phyloP scores from a whole-genome alignment of 768 basidiomycete species.

The Krasilnikovozyma curviuscula region DNA sequence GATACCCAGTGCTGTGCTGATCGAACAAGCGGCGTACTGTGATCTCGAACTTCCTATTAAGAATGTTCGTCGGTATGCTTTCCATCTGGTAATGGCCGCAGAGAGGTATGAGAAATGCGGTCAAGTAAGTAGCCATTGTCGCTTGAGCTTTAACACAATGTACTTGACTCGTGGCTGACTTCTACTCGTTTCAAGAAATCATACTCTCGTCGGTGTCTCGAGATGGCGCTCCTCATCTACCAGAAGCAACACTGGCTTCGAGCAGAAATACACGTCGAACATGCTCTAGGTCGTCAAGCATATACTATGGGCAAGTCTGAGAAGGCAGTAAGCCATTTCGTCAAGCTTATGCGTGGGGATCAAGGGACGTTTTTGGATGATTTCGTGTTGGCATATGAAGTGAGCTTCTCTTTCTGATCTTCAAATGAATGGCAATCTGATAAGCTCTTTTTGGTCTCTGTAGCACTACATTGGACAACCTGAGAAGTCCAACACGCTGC shows the following conservation, averaged over 20 bases:
- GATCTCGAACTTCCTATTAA: slow-evolving; percentile 17
- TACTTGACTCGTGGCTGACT: neutral
- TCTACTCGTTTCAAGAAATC: slow-evolving; percentile 23
- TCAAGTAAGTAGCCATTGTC: slow-evolving; percentile 19
- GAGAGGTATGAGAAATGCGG: slow-evolving; percentile 30
- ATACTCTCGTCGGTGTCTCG: slow-evolving; percentile 26
- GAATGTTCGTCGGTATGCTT: slow-evolving; percentile 21
- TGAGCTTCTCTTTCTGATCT: slow-evolving; percentile 25
- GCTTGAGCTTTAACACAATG: neutral
- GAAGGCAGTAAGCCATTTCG: slow-evolving; percentile 57
- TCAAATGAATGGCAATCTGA: too few species aligned
- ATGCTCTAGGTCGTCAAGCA: slow-evolving; percentile 46
- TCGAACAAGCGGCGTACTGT: slow-evolving; percentile 30
- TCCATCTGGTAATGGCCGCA: slow-evolving; percentile 28
- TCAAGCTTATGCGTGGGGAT: slow-evolving; percentile 38
- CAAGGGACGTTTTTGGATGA: slow-evolving; percentile 65
- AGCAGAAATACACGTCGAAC: slow-evolving; percentile 26
- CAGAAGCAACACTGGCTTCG: slow-evolving; percentile 21
- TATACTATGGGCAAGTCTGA: slow-evolving; percentile 76
- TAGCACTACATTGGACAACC: slow-evolving; percentile 6
- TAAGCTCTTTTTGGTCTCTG: neutral
- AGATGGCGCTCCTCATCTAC: slow-evolving; percentile 25
- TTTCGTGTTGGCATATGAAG: slow-evolving; percentile 66
- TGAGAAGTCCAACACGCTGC: slow-evolving; percentile 19
- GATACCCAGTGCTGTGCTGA: slow-evolving; percentile 27